Conservation (phyloP, 2,329 filamentous ascomycete species). For the Xylariales sp. region DNA sequence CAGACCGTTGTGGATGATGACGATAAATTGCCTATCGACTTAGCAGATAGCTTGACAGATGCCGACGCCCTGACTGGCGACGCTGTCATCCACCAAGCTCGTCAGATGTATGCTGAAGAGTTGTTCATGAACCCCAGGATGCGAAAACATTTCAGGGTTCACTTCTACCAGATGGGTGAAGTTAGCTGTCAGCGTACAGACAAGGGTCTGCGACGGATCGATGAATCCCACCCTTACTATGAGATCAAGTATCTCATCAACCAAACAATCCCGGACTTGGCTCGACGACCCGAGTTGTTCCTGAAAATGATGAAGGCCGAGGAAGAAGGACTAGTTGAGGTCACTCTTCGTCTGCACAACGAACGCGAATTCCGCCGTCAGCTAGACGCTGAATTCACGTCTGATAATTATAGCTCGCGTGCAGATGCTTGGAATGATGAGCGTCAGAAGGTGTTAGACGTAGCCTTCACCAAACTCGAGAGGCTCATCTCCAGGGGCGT, state of each 20-base stretch:
- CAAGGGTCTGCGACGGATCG: conserved; percentile 88
- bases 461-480: conserved; percentile 77
- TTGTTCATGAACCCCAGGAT: conserved; percentile 82
- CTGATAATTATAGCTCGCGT: conserved; percentile 90
- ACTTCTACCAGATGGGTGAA: conserved; percentile 77
- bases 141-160: conserved; percentile 77
- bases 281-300: conserved; percentile 81
- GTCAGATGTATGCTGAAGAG: conserved; percentile 87
- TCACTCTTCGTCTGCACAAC: conserved; percentile 72
- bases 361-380: conserved; percentile 71
- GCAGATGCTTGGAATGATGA: conserved; percentile 94
- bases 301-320: conserved; percentile 97
- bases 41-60: conserved; percentile 75
- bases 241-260: conserved; percentile 96
- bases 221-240: conserved; percentile 93
- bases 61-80: conserved; percentile 71
- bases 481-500: conserved; percentile 83
- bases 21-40: conserved; percentile 71
- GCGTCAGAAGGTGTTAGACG: conserved; percentile 76
- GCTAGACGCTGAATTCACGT: conserved; percentile 79
- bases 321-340: conserved; percentile 85
- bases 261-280: conserved; percentile 77
- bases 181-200: conserved; percentile 89
- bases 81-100: conserved; percentile 72
- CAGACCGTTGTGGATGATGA: conserved; percentile 84